A percentile compares a stretch with the other conserved stretches of the same genome.
These are phyloP conservation scores for Silene conica DNA, from an alignment of 148 eudicot species.

Conservation along the genomic window DNA sequence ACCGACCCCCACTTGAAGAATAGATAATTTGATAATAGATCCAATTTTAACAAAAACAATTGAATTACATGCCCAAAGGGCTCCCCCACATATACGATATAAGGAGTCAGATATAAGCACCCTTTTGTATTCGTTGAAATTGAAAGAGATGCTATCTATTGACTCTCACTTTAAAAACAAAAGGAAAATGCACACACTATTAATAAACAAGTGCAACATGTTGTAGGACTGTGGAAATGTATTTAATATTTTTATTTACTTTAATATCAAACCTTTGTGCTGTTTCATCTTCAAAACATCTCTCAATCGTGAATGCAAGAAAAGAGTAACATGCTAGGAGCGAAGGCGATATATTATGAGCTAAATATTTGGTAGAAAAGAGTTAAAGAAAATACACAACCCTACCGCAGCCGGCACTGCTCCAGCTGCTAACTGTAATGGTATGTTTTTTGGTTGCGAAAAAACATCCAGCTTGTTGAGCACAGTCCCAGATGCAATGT, in stretches of 20 bases:
- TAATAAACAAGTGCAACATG: neutral
- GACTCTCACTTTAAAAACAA: no score
- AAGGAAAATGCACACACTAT: neutral
- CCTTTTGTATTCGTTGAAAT: no score
- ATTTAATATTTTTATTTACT: neutral
- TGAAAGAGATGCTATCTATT: no score
- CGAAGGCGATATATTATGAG: neutral
- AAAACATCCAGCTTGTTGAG: constrained; percentile 42
- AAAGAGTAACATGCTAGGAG: neutral
- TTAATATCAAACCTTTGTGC: neutral
- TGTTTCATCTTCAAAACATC: neutral
- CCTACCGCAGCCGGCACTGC: constrained; percentile 73
- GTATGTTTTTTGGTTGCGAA: constrained; percentile 48
- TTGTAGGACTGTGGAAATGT: neutral
- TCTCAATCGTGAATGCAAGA: neutral
- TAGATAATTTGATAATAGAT: no score
- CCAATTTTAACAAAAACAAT: no score
- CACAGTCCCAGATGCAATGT: constrained; percentile 64
- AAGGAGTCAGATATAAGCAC: no score
- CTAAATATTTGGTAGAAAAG: neutral
- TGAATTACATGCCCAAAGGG: no score
- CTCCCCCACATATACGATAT: no score
- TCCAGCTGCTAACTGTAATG: constrained; percentile 57
- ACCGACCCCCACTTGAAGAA: no score
- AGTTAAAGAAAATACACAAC: constrained; percentile 3